Conservation (phyloP, 352 stramenopile species). For the Aphanomyces astaci region DNA sequence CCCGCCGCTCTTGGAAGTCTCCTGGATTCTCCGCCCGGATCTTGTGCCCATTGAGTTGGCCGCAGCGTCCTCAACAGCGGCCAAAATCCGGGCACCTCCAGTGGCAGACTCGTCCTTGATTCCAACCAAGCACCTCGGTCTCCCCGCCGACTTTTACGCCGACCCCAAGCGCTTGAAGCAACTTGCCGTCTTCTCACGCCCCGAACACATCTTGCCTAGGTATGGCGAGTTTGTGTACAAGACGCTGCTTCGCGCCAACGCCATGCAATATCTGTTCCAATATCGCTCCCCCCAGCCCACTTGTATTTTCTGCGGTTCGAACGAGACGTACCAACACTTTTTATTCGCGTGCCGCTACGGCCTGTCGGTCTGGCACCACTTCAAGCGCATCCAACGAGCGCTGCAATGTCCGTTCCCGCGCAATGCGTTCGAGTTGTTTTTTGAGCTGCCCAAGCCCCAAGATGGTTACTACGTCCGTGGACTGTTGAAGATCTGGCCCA, state of each 20-base stretch:
- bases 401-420: neutral
- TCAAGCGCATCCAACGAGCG: neutral
- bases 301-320: neutral
- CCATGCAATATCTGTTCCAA: conserved; percentile 2
- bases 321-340: neutral
- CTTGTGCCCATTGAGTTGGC: neutral
- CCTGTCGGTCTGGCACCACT: neutral
- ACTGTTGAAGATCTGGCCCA: neutral
- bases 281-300: neutral
- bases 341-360: neutral
- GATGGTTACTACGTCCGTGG: conserved; percentile 2
- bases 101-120: neutral
- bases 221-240: neutral
- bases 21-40: neutral
- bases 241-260: neutral
- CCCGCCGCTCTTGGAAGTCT: neutral
- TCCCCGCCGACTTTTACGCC: neutral
- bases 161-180: neutral
- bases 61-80: neutral
- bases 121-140: neutral
- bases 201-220: neutral
- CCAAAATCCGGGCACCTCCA: neutral
- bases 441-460: neutral
- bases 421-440: neutral
- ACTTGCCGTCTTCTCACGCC: neutral